Evolutionary conservation across 1,284 basidiomycete genomes (phyloP).

Genomic region (Psilocybe mexicana): DNA sequence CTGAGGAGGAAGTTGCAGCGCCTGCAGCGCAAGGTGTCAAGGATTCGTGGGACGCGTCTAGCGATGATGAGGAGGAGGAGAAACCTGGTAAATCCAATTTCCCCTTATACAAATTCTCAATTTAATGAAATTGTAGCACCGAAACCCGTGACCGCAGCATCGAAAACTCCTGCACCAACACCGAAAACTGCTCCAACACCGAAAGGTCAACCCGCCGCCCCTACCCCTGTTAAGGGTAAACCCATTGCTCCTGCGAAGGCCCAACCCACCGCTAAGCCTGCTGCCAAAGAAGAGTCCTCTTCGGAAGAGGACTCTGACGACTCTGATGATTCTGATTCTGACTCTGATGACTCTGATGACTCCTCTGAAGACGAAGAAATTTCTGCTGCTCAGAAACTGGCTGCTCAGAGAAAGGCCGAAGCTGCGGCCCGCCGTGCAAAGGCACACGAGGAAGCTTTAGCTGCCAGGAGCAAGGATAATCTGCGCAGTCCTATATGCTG

Average conservation of each 20-base stretch:
- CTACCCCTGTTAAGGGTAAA: slow-evolving; percentile 17
- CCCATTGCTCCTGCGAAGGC: neutral
- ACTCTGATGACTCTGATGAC: slow-evolving; percentile 43
- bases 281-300: slow-evolving; percentile 29
- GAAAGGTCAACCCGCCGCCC: slow-evolving; percentile 18
- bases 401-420: slow-evolving; percentile 80
- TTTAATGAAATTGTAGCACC: slow-evolving; percentile 6
- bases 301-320: slow-evolving; percentile 32
- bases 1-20: slow-evolving; percentile 47
- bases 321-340: slow-evolving; percentile 31
- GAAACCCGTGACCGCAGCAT: slow-evolving; percentile 25
- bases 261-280: slow-evolving; percentile 4
- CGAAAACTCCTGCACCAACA: neutral
- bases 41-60: slow-evolving; percentile 87
- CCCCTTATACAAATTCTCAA: no score
- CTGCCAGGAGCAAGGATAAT: slow-evolving; percentile 87
- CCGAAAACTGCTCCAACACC: neutral
- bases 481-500: slow-evolving; percentile 98
- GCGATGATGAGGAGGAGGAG: slow-evolving; percentile 64
- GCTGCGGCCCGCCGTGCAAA: slow-evolving; percentile 82
- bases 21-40: slow-evolving; percentile 47
- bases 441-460: slow-evolving; percentile 84
- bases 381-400: slow-evolving; percentile 64
- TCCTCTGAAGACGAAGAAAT: slow-evolving; percentile 62
- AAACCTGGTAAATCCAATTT: slow-evolving; percentile 15